Percentiles rank a stretch among this genome's conserved stretches.
phyloP scores from a whole-genome alignment of 805 yeast species.

The Blastobotrys muscicola region DNA sequence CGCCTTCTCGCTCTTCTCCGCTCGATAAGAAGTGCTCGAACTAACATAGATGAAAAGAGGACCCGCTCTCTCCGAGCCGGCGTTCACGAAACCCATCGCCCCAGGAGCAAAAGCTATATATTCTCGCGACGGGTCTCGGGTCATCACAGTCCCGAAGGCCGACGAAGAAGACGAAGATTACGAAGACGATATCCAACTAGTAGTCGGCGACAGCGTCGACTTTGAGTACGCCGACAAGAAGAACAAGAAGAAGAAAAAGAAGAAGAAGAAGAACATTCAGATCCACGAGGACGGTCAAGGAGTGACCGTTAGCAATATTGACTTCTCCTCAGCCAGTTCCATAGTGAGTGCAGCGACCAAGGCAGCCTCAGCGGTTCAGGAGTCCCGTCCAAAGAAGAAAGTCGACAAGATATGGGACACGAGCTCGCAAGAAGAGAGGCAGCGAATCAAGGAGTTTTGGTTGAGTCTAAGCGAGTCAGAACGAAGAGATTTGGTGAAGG shows the following conservation, averaged over 20 bases:
- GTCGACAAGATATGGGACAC: conserved; percentile 34
- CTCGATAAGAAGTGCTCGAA: too few relatives aligned
- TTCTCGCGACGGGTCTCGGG: conserved; percentile 17
- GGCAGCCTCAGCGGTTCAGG: conserved; percentile 9
- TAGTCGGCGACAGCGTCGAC: conserved; percentile 26
- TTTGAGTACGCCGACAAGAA: conserved; percentile 25
- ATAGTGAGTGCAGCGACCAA: conserved; percentile 18
- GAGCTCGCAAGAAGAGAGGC: conserved; percentile 41
- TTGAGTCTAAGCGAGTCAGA: conserved; percentile 48
- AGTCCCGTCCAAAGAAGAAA: conserved; percentile 1
- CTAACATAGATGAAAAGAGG: too few relatives aligned
- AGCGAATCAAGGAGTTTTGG: conserved; percentile 54
- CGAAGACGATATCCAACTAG: conserved; percentile 13
- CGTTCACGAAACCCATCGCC: conserved; percentile 15
- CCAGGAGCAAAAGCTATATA: conserved; percentile 18
- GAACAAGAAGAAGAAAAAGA: conserved; percentile 30
- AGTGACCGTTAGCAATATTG: conserved; percentile 55
- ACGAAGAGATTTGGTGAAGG: conserved; percentile 50
- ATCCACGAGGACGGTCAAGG: conserved; percentile 55
- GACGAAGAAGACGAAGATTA: conserved; percentile 8
- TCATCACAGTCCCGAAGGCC: conserved; percentile 14
- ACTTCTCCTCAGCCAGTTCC: conserved; percentile 20
- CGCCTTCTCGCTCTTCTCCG: too few relatives aligned
- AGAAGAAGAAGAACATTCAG: conserved; percentile 34
- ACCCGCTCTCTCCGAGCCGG: conserved; percentile 9